Evolutionary conservation across 306 rosid genomes (phyloP).

Genomic region (Hylodesmum podocarpum): DNA sequence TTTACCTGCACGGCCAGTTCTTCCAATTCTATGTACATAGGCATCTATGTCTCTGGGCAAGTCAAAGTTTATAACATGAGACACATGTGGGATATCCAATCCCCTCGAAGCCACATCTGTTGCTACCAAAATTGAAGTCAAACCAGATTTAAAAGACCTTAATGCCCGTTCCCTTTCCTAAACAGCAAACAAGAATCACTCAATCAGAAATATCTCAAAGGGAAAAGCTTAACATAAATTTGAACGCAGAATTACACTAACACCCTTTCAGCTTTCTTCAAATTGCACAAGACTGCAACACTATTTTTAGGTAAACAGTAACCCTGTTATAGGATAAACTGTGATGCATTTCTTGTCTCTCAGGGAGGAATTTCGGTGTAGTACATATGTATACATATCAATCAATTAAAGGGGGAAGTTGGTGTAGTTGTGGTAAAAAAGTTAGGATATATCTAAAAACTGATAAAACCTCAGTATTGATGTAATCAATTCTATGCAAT

Average conservation of each 20-base stretch:
- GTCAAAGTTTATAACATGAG: conserved; percentile 77
- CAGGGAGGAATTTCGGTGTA: not conserved
- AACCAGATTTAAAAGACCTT: conserved; percentile 66
- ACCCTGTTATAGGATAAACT: no score
- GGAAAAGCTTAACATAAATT: not conserved
- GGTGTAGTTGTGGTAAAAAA: no score
- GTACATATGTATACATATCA: no score
- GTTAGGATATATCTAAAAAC: no score
- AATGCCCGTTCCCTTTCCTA: conserved; percentile 82
- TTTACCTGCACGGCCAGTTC: conserved; percentile 86
- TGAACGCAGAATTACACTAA: not conserved
- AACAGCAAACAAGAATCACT: not conserved
- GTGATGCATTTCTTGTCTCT: no score
- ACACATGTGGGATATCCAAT: conserved; percentile 73
- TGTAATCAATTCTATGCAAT: not conserved
- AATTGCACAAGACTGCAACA: not conserved
- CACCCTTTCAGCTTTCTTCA: not conserved
- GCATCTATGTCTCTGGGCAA: conserved; percentile 75
- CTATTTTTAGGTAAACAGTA: no score
- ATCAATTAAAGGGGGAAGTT: no score
- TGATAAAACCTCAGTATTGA: no score
- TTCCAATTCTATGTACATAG: conserved; percentile 80
- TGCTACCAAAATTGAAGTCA: conserved; percentile 71
- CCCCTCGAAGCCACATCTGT: conserved; percentile 88
- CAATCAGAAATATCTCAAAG: not conserved